Evolutionary conservation across 2,329 filamentous ascomycete species (phyloP).

Genomic region (Herpotrichia juniperi): DNA sequence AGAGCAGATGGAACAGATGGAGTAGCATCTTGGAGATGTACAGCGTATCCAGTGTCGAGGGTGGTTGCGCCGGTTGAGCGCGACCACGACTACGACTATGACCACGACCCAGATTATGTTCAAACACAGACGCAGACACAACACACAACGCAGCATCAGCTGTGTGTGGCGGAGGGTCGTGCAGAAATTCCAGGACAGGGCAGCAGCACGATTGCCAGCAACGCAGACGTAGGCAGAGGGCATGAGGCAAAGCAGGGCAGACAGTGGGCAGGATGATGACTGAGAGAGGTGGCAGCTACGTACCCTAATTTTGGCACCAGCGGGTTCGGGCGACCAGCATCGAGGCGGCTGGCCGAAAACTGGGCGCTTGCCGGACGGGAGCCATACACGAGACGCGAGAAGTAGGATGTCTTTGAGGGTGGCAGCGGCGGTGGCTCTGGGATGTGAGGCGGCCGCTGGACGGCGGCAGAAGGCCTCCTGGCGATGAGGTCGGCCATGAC

Average conservation of each 20-base stretch:
- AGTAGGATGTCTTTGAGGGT: constrained; percentile 44
- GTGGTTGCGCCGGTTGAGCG: constrained; percentile 7
- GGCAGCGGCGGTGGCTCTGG: constrained; percentile 44
- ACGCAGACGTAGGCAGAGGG: neutral
- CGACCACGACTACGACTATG: constrained; percentile 1
- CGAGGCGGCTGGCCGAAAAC: constrained; percentile 41
- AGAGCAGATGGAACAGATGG: constrained; percentile 5
- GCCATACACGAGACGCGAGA: constrained; percentile 60
- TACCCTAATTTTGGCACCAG: constrained; percentile 31
- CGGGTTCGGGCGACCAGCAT: constrained; percentile 43
- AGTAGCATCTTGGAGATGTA: constrained; percentile 7
- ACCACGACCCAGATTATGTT: neutral
- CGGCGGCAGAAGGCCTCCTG: constrained; percentile 11
- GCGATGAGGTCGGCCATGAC: constrained; percentile 7
- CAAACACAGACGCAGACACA: neutral
- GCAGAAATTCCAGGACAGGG: no score
- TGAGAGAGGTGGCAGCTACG: constrained; percentile 39
- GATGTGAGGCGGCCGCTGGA: constrained; percentile 21
- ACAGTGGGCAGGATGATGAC: constrained; percentile 14
- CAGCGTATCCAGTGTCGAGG: constrained; percentile 1
- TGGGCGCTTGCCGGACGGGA: constrained; percentile 61
- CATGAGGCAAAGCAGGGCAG: constrained; percentile 1
- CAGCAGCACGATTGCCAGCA: neutral
- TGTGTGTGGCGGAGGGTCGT: no score
- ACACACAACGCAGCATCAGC: no score